phyloP scores from a whole-genome alignment of 352 stramenopile species.

The Thraustotheca clavata region DNA sequence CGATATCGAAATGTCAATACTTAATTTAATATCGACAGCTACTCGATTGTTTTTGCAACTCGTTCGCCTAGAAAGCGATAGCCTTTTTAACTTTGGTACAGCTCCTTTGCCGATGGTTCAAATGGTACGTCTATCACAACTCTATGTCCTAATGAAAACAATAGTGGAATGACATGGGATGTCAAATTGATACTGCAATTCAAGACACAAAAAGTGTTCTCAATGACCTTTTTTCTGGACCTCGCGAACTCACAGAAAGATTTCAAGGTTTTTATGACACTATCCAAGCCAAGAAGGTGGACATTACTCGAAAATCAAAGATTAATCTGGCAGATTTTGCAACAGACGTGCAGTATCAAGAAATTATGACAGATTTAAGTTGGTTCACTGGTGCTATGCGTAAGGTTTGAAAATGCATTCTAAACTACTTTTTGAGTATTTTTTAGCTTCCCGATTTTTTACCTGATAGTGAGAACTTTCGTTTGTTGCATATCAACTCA shows the following conservation, averaged over 20 bases:
- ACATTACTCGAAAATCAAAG: neutral
- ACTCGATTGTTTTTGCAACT: neutral
- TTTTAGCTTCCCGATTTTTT: neutral
- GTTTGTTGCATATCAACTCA: neutral
- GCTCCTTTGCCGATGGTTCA: neutral
- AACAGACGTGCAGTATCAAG: neutral
- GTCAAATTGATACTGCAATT: neutral
- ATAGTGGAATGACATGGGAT: neutral
- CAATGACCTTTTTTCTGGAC: neutral
- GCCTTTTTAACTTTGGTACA: neutral
- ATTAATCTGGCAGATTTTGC: neutral
- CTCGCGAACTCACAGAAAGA: neutral
- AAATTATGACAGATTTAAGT: neutral
- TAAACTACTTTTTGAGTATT: neutral
- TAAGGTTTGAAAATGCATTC: neutral
- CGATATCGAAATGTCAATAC: neutral
- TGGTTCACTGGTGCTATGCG: conserved; percentile 1
- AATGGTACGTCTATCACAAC: neutral
- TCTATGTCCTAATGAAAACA: neutral
- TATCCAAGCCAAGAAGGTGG: neutral
- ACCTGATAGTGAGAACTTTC: neutral
- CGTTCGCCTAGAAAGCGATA: conserved; percentile 1
- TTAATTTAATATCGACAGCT: neutral
- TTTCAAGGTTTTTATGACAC: neutral
- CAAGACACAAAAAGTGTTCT: neutral